Percentiles rank a stretch among this genome's conserved stretches.
phyloP scores from a whole-genome alignment of 106 monocot species.

The Allium fistulosum region DNA sequence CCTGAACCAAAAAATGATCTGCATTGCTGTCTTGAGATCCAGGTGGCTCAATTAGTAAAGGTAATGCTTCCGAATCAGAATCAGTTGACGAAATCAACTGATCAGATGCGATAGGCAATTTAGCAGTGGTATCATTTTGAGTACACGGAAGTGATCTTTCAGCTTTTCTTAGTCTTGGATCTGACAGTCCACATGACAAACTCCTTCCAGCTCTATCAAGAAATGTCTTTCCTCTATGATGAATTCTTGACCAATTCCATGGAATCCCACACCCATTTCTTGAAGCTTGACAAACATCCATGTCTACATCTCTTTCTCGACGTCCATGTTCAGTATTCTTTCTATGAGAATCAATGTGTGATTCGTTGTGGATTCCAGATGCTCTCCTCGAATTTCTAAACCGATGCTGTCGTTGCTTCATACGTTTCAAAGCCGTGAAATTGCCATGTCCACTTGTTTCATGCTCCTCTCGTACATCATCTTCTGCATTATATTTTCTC shows the following conservation, averaged over 20 bases:
- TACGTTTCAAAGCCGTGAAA: constrained; percentile 24
- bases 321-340: constrained; percentile 9
- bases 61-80: constrained; percentile 72
- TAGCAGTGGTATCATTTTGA: constrained; percentile 25
- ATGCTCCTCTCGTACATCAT: constrained; percentile 11
- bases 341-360: constrained; percentile 12
- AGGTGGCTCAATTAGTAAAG: constrained; percentile 54
- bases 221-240: constrained; percentile 70
- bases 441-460: constrained; percentile 11
- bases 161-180: constrained; percentile 47
- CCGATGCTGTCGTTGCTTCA: constrained; percentile 27
- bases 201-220: constrained; percentile 87
- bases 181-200: constrained; percentile 79
- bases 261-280: constrained; percentile 87
- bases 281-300: constrained; percentile 32
- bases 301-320: constrained; percentile 26
- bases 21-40: constrained; percentile 35
- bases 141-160: constrained; percentile 21
- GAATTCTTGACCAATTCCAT: constrained; percentile 96
- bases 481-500: constrained; percentile 2
- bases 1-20: constrained; percentile 17
- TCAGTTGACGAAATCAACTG: constrained; percentile 43
- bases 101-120: constrained; percentile 22
- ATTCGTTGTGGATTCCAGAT: constrained; percentile 7
- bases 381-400: constrained; percentile 23